Conservation (phyloP, 1,139 yeast species). For the Saccharomyces hybrid region DNA sequence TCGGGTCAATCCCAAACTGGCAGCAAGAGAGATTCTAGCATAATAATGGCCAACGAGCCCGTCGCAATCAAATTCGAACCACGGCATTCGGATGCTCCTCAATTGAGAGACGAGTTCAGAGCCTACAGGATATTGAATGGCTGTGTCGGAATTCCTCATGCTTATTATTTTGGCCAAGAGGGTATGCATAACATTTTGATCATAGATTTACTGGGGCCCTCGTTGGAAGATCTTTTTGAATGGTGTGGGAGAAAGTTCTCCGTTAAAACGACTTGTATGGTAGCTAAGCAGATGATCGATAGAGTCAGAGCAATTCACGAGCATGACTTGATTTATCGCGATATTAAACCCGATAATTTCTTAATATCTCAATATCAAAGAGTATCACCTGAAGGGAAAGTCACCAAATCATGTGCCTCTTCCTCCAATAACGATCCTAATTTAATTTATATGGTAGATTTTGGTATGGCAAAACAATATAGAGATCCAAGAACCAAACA, state of each 20-base stretch:
- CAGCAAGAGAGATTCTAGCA: constrained; percentile 4
- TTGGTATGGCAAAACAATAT: constrained; percentile 97
- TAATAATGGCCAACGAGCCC: constrained; percentile 31
- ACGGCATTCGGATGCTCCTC: constrained; percentile 95
- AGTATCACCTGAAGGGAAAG: constrained; percentile 11
- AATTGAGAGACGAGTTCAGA: constrained; percentile 87
- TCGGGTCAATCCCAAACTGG: constrained; percentile 7
- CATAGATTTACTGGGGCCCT: constrained; percentile 89
- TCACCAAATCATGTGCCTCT: constrained; percentile 20
- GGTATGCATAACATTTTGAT: constrained; percentile 91
- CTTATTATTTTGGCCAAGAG: constrained; percentile 95
- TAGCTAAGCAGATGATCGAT: constrained; percentile 86
- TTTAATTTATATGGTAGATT: constrained; percentile 63
- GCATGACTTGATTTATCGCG: constrained; percentile 84
- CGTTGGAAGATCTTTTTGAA: constrained; percentile 90
- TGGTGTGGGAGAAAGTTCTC: constrained; percentile 94
- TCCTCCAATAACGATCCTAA: constrained; percentile 30
- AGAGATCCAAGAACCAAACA: constrained; percentile 91
- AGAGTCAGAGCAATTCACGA: constrained; percentile 83
- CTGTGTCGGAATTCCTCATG: constrained; percentile 81
- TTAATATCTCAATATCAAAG: constrained; percentile 43
- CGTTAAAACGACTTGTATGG: constrained; percentile 81
- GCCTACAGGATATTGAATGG: constrained; percentile 85
- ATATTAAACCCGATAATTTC: constrained; percentile 93
- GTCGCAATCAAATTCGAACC: constrained; percentile 78